Percentiles rank a stretch among this genome's conserved stretches.
Conservation (phyloP, 2,329 filamentous ascomycete genomes). For the Alternaria gaisen region DNA sequence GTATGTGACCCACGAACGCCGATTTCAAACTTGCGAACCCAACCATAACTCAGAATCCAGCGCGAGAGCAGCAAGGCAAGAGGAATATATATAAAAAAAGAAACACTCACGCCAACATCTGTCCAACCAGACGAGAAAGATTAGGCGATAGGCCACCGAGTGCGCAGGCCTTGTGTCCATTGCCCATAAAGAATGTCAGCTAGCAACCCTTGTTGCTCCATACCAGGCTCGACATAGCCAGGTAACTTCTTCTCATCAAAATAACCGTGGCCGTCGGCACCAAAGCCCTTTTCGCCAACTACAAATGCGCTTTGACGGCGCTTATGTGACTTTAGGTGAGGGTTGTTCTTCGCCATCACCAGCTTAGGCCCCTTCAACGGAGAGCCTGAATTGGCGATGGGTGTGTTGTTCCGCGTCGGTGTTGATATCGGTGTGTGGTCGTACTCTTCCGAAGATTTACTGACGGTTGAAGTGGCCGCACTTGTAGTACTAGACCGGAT, state of each 20-base stretch:
- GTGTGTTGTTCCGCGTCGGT: slow-evolving; percentile 33
- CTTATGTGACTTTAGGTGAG: slow-evolving; percentile 79
- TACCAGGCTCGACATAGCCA: slow-evolving; percentile 70
- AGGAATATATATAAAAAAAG: neutral
- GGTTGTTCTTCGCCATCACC: slow-evolving; percentile 81
- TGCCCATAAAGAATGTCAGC: slow-evolving; percentile 89
- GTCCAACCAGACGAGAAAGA: neutral
- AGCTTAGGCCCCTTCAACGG: slow-evolving; percentile 69
- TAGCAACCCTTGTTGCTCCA: slow-evolving; percentile 91
- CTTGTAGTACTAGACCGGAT: slow-evolving; percentile 43
- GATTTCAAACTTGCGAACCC: neutral
- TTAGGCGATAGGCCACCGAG: slow-evolving; percentile 52
- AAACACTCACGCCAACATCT: neutral
- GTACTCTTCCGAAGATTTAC: slow-evolving; percentile 34
- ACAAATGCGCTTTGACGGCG: slow-evolving; percentile 59
- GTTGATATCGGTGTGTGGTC: slow-evolving; percentile 29
- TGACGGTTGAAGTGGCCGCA: slow-evolving; percentile 24
- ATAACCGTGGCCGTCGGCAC: slow-evolving; percentile 48
- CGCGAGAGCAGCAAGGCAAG: neutral
- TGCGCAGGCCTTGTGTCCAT: slow-evolving; percentile 84
- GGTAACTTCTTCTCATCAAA: slow-evolving; percentile 63
- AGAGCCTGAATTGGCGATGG: slow-evolving; percentile 48
- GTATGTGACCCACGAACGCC: neutral
- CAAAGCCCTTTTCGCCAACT: slow-evolving; percentile 55
- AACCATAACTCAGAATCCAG: neutral